Percentiles rank a stretch among this genome's conserved stretches.
These are phyloP conservation scores for Phoma sp. DNA, from an alignment of 2,329 filamentous ascomycete species.

Conservation along the genomic window DNA sequence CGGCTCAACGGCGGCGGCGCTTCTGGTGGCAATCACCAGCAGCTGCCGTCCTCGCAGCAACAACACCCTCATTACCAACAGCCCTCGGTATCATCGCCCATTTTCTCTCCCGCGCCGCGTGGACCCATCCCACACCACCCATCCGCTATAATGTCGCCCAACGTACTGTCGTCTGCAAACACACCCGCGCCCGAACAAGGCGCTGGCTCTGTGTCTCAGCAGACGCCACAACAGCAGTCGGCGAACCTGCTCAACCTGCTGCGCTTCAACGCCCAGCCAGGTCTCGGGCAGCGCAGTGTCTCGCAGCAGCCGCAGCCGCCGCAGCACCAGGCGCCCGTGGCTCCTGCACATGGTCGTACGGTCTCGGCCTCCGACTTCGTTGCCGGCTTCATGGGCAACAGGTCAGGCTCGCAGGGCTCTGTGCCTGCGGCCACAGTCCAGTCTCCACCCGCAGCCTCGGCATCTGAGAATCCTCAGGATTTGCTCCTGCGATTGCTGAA, in stretches of 20 bases:
- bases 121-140: conserved; percentile 63
- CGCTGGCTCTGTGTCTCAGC: conserved; percentile 50
- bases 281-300: conserved; percentile 45
- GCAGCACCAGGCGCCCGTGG: conserved; percentile 14
- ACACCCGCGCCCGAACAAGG: conserved; percentile 49
- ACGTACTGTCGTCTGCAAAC: conserved; percentile 54
- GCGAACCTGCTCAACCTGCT: conserved; percentile 69
- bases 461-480: conserved; percentile 74
- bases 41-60: conserved; percentile 30
- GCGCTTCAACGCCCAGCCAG: conserved; percentile 63
- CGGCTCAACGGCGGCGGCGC: conserved; percentile 48
- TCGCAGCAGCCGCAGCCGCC: conserved; percentile 33
- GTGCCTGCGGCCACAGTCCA: conserved; percentile 36
- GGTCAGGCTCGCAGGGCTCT: conserved; percentile 43
- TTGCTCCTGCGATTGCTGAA: conserved; percentile 87
- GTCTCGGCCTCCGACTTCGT: conserved; percentile 65
- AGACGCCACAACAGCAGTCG: conserved; percentile 50
- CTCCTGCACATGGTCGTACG: conserved; percentile 42
- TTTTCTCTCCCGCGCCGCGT: conserved; percentile 62
- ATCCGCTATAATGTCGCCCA: conserved; percentile 66
- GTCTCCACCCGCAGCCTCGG: conserved; percentile 35
- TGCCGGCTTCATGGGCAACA: conserved; percentile 61
- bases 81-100: conserved; percentile 64
- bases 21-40: conserved; percentile 30
- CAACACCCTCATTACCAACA: conserved; percentile 55